These are phyloP conservation scores for Saitozyma sp. DNA, from an alignment of 768 basidiomycete species.

Conservation along the genomic window DNA sequence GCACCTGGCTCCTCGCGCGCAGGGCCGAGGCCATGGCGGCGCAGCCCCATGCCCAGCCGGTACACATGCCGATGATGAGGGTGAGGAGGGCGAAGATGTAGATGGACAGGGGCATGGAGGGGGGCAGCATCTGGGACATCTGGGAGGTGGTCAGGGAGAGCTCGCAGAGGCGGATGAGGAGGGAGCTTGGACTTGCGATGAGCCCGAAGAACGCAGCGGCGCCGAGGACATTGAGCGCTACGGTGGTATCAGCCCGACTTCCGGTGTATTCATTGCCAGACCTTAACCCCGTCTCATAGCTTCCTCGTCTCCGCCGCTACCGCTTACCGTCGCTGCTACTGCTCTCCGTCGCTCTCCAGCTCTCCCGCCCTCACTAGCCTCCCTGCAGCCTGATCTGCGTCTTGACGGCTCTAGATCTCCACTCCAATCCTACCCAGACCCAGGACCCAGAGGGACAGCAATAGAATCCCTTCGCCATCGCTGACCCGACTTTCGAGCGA, in stretches of 20 bases:
- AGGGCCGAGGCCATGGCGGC: slow-evolving; percentile 61
- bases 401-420: no score
- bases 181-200: slow-evolving; percentile 37
- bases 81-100: slow-evolving; percentile 59
- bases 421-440: no score
- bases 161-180: background rate
- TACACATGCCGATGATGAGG: slow-evolving; percentile 56
- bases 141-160: background rate
- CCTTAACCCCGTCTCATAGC: no score
- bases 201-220: slow-evolving; percentile 58
- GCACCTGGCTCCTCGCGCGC: slow-evolving; percentile 46
- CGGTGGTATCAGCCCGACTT: background rate
- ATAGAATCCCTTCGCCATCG: background rate
- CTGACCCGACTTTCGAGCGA: no score
- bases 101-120: slow-evolving; percentile 58
- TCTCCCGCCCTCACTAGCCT: no score
- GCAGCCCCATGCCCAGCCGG: slow-evolving; percentile 63
- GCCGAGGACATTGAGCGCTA: slow-evolving; percentile 37
- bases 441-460: background rate
- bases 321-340: no score
- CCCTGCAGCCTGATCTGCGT: no score
- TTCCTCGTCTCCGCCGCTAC: no score
- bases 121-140: slow-evolving; percentile 56
- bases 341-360: no score
- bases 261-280: no score